These are phyloP conservation scores for Conticribra guillardii DNA, from an alignment of 108 stramenopile genomes.

Conservation along the genomic window DNA sequence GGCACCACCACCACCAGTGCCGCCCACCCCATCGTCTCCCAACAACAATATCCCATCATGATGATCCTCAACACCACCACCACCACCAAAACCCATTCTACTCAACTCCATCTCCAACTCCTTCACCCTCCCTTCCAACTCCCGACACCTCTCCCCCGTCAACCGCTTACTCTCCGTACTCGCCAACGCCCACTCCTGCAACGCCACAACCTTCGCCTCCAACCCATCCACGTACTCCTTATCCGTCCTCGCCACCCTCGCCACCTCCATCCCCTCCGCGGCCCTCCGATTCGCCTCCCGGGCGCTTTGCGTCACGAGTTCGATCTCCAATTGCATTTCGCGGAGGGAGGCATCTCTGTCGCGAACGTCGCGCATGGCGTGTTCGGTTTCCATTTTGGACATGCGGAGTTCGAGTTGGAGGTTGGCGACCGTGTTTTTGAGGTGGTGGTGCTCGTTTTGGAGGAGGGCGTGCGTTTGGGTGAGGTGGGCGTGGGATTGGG, in stretches of 20 bases:
- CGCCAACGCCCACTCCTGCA: conserved; percentile 90
- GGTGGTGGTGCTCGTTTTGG: conserved; percentile 53
- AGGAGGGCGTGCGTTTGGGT: conserved; percentile 47
- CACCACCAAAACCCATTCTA: too few relatives aligned
- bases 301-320: conserved; percentile 75
- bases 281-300: conserved; percentile 74
- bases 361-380: conserved; percentile 66
- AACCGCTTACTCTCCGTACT: conserved; percentile 79
- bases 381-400: conserved; percentile 87
- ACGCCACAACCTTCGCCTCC: conserved; percentile 77
- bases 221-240: conserved; percentile 72
- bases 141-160: conserved; percentile 62
- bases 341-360: conserved; percentile 69
- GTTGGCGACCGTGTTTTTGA: conserved; percentile 50
- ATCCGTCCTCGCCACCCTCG: conserved; percentile 67
- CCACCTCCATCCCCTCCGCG: conserved; percentile 72
- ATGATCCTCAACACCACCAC: too few relatives aligned
- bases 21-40: too few relatives aligned
- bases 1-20: too few relatives aligned
- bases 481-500: conserved; percentile 60
- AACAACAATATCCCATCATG: too few relatives aligned
- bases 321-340: conserved; percentile 91
- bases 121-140: conserved; percentile 68
- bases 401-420: conserved; percentile 80
- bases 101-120: conserved; percentile 14